Conservation (phyloP, 306 rosid genomes). For the Prosopis cineraria region DNA sequence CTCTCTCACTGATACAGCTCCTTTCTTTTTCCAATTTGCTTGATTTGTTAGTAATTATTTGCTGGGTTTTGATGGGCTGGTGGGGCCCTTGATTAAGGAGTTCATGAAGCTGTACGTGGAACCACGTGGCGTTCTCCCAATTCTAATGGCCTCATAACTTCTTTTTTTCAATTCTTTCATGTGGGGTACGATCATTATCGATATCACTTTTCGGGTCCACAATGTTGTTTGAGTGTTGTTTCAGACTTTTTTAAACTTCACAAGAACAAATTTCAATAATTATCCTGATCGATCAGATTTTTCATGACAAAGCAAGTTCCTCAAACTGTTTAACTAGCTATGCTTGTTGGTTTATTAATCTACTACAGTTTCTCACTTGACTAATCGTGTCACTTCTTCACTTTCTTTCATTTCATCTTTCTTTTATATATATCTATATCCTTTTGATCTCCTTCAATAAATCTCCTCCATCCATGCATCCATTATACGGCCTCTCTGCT, state of each 20-base stretch:
- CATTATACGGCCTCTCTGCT: neutral
- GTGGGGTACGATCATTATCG: constrained; percentile 33
- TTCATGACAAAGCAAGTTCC: constrained; percentile 19
- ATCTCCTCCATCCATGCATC: neutral
- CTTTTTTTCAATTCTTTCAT: constrained; percentile 25
- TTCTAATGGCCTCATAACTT: neutral
- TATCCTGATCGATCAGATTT: constrained; percentile 43
- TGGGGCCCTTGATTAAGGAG: constrained; percentile 32
- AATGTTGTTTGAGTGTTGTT: constrained; percentile 33
- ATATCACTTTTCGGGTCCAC: constrained; percentile 22
- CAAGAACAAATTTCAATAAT: constrained; percentile 31
- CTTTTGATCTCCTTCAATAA: neutral
- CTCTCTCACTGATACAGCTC: neutral
- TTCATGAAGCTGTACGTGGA: constrained; percentile 2
- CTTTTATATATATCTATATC: neutral
- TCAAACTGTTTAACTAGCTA: constrained; percentile 8
- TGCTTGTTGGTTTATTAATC: constrained; percentile 9
- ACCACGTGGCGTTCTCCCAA: constrained; percentile 43
- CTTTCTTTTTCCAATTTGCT: constrained; percentile 29
- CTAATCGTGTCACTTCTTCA: neutral
- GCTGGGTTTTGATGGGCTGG: constrained; percentile 17
- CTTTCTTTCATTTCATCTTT: neutral
- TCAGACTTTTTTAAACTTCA: constrained; percentile 14
- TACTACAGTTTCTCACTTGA: neutral
- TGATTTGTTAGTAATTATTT: constrained; percentile 24